phyloP scores from a whole-genome alignment of 768 basidiomycete species.

The Leccinum subtestaceum region DNA sequence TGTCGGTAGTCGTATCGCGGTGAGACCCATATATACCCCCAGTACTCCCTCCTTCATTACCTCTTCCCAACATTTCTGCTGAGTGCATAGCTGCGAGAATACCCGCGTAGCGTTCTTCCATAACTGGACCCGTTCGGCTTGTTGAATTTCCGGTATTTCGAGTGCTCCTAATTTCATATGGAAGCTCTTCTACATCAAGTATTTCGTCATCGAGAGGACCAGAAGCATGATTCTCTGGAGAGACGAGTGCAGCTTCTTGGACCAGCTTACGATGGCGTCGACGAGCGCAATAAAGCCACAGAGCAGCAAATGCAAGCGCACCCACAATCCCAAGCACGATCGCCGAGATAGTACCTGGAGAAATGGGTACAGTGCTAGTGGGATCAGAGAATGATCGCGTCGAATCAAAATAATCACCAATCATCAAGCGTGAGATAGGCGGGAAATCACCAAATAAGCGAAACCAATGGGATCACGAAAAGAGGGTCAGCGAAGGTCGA shows the following conservation, averaged over 20 bases:
- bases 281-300: constrained; percentile 34
- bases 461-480: constrained; percentile 15
- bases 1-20: constrained; percentile 7
- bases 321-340: constrained; percentile 27
- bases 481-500: constrained; percentile 16
- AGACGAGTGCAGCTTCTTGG: constrained; percentile 17
- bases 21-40: constrained; percentile 28
- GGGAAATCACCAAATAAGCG: constrained; percentile 9
- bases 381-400: constrained; percentile 4
- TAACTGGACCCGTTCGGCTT: not conserved
- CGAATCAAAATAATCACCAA: constrained; percentile 2
- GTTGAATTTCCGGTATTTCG: not conserved
- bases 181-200: constrained; percentile 10
- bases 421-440: constrained; percentile 1
- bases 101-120: constrained; percentile 29
- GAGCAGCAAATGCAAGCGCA: constrained; percentile 23
- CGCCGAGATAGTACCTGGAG: constrained; percentile 25
- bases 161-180: not conserved
- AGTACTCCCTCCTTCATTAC: constrained; percentile 27
- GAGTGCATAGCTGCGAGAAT: constrained; percentile 26
- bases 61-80: constrained; percentile 10
- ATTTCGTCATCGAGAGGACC: constrained; percentile 27
- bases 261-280: constrained; percentile 26
- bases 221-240: constrained; percentile 6
- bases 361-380: constrained; percentile 12